A percentile compares a stretch with the other conserved stretches of the same genome.
Evolutionary conservation across 2,329 filamentous ascomycete genomes (phyloP).

Genomic region (Fusarium ambrosium): DNA sequence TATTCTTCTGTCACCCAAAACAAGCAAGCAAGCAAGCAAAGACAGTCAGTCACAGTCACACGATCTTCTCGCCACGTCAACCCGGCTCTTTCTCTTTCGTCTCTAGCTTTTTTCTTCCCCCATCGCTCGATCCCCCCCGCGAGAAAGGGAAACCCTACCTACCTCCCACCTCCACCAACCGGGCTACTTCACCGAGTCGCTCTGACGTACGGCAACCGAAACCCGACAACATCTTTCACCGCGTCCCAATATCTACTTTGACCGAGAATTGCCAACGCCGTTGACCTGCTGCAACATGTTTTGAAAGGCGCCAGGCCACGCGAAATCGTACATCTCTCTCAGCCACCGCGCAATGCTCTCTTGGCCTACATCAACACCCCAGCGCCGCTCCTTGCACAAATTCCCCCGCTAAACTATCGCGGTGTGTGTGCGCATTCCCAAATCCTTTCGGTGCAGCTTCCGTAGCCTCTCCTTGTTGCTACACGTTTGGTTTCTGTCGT

Average conservation of each 20-base stretch:
- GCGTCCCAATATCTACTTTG: not conserved
- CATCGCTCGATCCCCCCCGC: conserved; percentile 7
- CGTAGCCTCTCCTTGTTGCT: conserved; percentile 4
- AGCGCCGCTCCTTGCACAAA: conserved; percentile 15
- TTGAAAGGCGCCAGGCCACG: conserved; percentile 13
- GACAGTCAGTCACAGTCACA: not conserved
- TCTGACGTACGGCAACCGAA: conserved; percentile 34
- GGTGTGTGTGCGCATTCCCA: conserved; percentile 23
- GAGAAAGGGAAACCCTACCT: conserved; percentile 13
- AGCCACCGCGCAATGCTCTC: conserved; percentile 35
- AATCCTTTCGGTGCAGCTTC: conserved; percentile 8
- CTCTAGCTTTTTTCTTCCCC: not conserved
- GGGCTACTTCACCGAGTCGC: conserved; percentile 36
- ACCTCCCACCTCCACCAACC: conserved; percentile 15
- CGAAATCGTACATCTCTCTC: conserved; percentile 13
- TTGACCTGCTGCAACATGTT: conserved; percentile 23
- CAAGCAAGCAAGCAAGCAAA: not conserved
- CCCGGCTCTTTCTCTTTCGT: not conserved
- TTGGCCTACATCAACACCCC: conserved; percentile 22
- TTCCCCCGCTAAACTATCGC: conserved; percentile 24
- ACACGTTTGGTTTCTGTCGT: not conserved
- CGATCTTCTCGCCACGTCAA: conserved; percentile 8
- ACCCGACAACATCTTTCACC: conserved; percentile 21
- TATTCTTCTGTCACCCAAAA: conserved; percentile 24
- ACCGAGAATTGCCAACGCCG: not conserved